phyloP scores from a whole-genome alignment of 306 rosid genomes.

The Prunus kanzakura region DNA sequence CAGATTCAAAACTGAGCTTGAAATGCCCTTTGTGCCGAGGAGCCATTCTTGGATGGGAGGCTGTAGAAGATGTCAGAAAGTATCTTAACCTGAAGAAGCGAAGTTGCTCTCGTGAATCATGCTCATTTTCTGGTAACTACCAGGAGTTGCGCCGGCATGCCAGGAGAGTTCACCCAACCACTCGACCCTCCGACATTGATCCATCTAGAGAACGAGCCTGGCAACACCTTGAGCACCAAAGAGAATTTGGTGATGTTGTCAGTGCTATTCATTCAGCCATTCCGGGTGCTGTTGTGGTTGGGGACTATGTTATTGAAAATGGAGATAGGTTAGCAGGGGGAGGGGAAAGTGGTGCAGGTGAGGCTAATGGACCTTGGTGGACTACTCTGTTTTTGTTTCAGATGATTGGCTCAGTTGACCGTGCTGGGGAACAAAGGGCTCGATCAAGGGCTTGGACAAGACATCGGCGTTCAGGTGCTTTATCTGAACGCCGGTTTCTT shows the following conservation, averaged over 20 bases:
- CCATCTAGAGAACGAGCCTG: conserved; percentile 83
- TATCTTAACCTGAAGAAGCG: conserved; percentile 84
- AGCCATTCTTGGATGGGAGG: conserved; percentile 74
- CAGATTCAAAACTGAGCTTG: conserved; percentile 58
- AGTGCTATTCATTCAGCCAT: conserved; percentile 87
- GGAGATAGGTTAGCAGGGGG: conserved; percentile 64
- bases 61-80: conserved; percentile 76
- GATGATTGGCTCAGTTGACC: conserved; percentile 70
- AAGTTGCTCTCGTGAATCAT: conserved; percentile 83
- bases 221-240: conserved; percentile 77
- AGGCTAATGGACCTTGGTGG: conserved; percentile 61
- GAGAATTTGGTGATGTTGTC: conserved; percentile 85
- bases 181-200: conserved; percentile 69
- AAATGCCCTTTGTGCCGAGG: conserved; percentile 90
- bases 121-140: conserved; percentile 82
- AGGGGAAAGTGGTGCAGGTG: conserved; percentile 42
- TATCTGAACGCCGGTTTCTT: conserved; percentile 58
- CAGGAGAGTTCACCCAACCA: conserved; percentile 77
- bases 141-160: conserved; percentile 90
- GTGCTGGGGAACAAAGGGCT: conserved; percentile 61
- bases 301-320: conserved; percentile 84
- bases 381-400: conserved; percentile 71
- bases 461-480: conserved; percentile 50
- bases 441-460: conserved; percentile 71
- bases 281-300: conserved; percentile 84